Conservation (phyloP, 345 rosid genomes). For the Salix exigua region DNA sequence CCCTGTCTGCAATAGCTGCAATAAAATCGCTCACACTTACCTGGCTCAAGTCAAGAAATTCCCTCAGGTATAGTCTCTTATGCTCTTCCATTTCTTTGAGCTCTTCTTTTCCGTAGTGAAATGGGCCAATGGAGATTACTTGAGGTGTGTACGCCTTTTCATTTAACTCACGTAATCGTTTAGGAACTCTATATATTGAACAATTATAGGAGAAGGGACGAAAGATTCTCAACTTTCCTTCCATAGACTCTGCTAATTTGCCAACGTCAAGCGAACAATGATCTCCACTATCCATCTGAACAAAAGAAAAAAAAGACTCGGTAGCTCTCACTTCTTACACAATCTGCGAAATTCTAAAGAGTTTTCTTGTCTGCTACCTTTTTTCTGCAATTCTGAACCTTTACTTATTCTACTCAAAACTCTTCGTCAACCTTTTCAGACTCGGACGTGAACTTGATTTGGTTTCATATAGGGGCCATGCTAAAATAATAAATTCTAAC, state of each 20-base stretch:
- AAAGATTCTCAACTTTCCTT: neutral
- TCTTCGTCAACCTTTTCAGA: too few species aligned
- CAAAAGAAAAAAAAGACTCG: neutral
- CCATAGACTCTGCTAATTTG: neutral
- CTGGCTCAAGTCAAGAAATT: neutral
- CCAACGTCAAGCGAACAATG: neutral
- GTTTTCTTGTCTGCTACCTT: too few species aligned
- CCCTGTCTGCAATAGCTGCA: neutral
- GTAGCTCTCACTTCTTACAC: neutral
- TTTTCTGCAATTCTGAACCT: too few species aligned
- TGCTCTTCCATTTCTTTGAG: slow-evolving; percentile 16
- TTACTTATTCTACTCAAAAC: too few species aligned
- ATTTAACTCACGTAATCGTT: slow-evolving; percentile 5
- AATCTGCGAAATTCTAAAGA: too few species aligned
- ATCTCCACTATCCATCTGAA: neutral
- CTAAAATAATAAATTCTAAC: too few species aligned
- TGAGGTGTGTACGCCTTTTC: slow-evolving; percentile 4
- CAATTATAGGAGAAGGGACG: neutral
- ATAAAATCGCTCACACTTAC: neutral
- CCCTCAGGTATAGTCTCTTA: neutral
- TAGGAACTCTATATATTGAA: slow-evolving; percentile 19
- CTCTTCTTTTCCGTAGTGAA: slow-evolving; percentile 13
- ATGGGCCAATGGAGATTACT: slow-evolving; percentile 6
- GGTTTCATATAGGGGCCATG: too few species aligned
- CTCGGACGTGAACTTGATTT: too few species aligned